Base-by-base conservation (phyloP, 495 filamentous ascomycete genomes). In the Letharia lupina region DNA sequence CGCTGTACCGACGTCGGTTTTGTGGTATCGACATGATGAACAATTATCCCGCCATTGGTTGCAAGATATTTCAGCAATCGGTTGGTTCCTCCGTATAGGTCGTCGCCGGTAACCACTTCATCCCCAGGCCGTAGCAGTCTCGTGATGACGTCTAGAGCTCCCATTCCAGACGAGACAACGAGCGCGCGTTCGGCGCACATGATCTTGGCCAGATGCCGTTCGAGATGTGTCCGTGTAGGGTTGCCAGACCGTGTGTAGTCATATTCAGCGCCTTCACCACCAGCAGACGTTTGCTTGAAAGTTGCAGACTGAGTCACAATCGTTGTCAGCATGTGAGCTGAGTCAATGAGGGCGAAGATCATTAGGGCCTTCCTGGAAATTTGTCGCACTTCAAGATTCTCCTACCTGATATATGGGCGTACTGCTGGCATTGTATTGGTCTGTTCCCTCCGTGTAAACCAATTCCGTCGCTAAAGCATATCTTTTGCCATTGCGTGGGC, bases 181-280 rank as follows among this genome's bases (percentile, higher is more conserved):
- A 98, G 86, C 7, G 91, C 89, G 59, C 95, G 89, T 73, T 85
- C 86, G 18, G 95, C 94, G 67, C 87, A 88, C 95, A 98, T 98
- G 77, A 98, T 96, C 83, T 98, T 98, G 67, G 94, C 95, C 66
- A 98, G 82, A 75, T 98, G 94, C 66, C 94, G 87, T 78, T 98
- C 94, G 65, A 98, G 85, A 73, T 98, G 95, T 33, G 93, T 96
- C 59, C 94, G 86, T 59, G 94, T 98, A 23, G 94, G 94, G 73
- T 98, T 98, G 40, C 94, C 94, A 44, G 91, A 96, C 35, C 94
- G 88, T 47, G 94, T 96, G 82, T 98, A 98, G 81, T 98, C 94
- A 79, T 98, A 98, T 76, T 97, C 93, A 63, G 79, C 80, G 54
- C 85, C 54, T 37, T 57, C 88, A 58, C 89, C 90, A 64, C 84